Percentiles rank a stretch among this genome's conserved stretches.
Conservation (phyloP, 306 rosid species). For the Cicer pinnatifidum region DNA sequence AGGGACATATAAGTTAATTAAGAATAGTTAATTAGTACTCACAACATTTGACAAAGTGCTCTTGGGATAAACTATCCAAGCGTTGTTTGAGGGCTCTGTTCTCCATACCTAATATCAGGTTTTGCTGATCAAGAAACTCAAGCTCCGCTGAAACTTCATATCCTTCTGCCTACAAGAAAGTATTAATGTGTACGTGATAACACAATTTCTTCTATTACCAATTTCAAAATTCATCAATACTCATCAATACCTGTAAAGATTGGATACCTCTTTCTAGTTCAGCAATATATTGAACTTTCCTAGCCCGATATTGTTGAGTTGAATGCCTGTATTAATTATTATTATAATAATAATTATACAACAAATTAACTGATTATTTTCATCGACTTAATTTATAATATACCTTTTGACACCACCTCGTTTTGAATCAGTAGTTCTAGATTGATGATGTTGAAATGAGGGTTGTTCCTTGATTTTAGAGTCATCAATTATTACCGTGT, state of each 20-base stretch:
- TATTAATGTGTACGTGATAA: not conserved
- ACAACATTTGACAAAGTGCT: constrained; percentile 80
- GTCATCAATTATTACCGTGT: not conserved
- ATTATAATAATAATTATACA: too few species aligned
- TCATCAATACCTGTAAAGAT: constrained; percentile 58
- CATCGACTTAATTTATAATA: too few species aligned
- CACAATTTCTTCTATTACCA: not conserved
- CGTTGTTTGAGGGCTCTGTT: constrained; percentile 87
- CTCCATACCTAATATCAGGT: constrained; percentile 71
- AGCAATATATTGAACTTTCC: constrained; percentile 77
- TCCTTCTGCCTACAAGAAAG: constrained; percentile 67
- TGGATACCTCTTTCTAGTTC: constrained; percentile 77
- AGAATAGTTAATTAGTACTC: constrained; percentile 41
- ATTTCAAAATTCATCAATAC: not conserved
- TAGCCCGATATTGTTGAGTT: constrained; percentile 71
- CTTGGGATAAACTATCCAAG: constrained; percentile 73
- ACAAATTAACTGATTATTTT: too few species aligned
- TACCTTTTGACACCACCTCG: constrained; percentile 10
- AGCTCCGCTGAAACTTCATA: constrained; percentile 78
- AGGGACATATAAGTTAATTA: too few species aligned
- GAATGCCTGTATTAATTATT: constrained; percentile 54
- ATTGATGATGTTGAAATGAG: not conserved
- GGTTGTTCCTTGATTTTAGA: too few species aligned
- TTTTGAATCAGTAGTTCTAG: constrained; percentile 14
- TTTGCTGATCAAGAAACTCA: constrained; percentile 79